Evolutionary conservation across 2,329 filamentous ascomycete species (phyloP), one percentile per base, ranked within the genome.

Genomic region (Coleophoma crateriformis): DNA sequence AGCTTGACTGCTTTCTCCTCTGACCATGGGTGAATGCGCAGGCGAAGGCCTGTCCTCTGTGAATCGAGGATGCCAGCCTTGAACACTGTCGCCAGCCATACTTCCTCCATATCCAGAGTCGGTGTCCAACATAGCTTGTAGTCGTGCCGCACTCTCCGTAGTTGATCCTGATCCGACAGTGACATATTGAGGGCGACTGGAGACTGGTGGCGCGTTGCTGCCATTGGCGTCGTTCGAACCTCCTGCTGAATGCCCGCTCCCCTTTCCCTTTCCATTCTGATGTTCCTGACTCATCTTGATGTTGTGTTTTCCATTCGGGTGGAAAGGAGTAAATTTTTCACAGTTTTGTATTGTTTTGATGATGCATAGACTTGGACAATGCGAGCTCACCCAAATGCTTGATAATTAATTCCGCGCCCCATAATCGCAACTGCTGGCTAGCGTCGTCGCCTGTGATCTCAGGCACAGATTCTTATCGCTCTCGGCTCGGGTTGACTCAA

Each of bases 21-120:
- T 50, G 15, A 35, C 50, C 34, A 56, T 47, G 37, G 67, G 60
- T 46, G 70, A 68, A 56, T 70, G 67, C 32, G 69, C 65, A 46
- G 70, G 69, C 49, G 72, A 65, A 44, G 72, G 68, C 55, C 69
- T 67, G 60, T 78, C 73, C 61, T 74, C 71, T 42, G 73, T 71
- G 51, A 72, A 65, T 45, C 70, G 66, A 39, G 73, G 69, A 58
- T 74, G 71, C 65, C 73, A 74, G 38, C 66, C 61, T 20, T 68
- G 63, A 44, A 67, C 61, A 49, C 79, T 79, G 47, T 87, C 87
- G 52, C 82, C 84, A 32, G 79, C 74, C 45, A 87, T 76, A 65
- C 89, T 96, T 41, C 87, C 87, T 49, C 90, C 91, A 64, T 97
- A 97, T 7, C 92, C 94, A 15, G 92, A 97, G 66, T 99, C 94